Evolutionary conservation across 306 rosid genomes (phyloP).

Genomic region (Dalbergia cultrata): DNA sequence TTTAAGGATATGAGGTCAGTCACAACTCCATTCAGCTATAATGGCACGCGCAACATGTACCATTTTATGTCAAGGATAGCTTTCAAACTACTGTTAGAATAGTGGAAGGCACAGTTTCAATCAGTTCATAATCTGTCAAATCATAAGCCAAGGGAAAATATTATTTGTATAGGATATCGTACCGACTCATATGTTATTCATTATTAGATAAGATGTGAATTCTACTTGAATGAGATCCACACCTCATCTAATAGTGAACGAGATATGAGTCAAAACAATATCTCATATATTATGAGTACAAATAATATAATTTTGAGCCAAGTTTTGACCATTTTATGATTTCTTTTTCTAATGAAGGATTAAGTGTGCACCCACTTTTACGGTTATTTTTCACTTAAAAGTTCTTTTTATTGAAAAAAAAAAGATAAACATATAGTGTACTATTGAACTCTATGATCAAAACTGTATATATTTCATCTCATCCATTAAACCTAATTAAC

Average conservation of each 20-base stretch:
- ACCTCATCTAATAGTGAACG: no score
- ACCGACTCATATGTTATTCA: no score
- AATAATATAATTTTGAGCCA: neutral
- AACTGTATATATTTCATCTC: no score
- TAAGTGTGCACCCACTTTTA: neutral
- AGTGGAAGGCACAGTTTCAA: constrained; percentile 39
- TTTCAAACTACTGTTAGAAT: constrained; percentile 42
- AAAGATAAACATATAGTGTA: neutral
- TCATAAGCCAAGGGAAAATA: neutral
- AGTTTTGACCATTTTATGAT: neutral
- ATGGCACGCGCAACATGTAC: constrained; percentile 43
- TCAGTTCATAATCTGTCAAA: constrained; percentile 16
- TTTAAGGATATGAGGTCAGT: constrained; percentile 24
- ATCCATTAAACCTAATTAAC: no score
- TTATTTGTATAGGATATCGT: no score
- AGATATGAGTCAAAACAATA: no score
- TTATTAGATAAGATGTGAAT: no score
- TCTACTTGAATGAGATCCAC: no score
- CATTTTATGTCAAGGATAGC: constrained; percentile 37
- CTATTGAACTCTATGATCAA: no score
- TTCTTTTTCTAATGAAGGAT: neutral
- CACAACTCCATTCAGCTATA: constrained; percentile 35
- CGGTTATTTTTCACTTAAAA: neutral
- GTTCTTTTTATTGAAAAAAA: neutral
- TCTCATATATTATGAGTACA: no score